Percentiles rank a stretch among this genome's conserved stretches.
Conservation (phyloP, 768 basidiomycete species). For the Cystofilobasidium macerans region DNA sequence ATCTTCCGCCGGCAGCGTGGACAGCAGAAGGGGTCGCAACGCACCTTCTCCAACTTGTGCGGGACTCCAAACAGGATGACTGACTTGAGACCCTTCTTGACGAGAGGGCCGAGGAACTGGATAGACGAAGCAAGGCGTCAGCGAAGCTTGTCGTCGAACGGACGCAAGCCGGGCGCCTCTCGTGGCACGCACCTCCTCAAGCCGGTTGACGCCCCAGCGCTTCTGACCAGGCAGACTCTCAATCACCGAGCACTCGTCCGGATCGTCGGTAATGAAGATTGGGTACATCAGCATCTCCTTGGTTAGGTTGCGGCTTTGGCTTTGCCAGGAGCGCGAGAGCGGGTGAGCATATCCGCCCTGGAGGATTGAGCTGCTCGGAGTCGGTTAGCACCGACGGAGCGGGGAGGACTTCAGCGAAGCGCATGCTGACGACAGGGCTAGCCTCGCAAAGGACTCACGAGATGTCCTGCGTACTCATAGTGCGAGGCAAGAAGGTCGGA, state of each 20-base stretch:
- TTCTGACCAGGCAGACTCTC: conserved; percentile 70
- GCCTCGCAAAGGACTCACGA: neutral
- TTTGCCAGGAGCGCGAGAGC: conserved; percentile 77
- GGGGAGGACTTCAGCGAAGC: neutral
- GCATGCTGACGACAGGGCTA: neutral
- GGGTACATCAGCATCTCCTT: conserved; percentile 93
- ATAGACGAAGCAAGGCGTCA: neutral
- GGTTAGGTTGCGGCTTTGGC: conserved; percentile 46
- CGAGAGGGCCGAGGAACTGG: conserved; percentile 67
- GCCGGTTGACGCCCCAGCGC: conserved; percentile 86
- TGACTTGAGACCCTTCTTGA: conserved; percentile 76
- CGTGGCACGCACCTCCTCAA: conserved; percentile 45
- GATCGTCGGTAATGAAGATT: conserved; percentile 93
- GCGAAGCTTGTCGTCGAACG: neutral
- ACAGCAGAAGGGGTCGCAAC: conserved; percentile 13
- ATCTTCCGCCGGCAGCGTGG: neutral
- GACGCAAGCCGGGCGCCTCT: neutral
- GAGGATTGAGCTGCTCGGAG: conserved; percentile 33
- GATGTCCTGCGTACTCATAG: conserved; percentile 8
- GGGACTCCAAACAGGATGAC: conserved; percentile 95
- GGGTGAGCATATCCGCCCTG: conserved; percentile 91
- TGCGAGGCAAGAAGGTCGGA: neutral
- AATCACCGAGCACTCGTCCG: conserved; percentile 69
- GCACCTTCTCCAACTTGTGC: conserved; percentile 62
- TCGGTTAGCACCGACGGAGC: too few species aligned